phyloP scores from a whole-genome alignment of 176 grass and related monocot genomes.

The sorghum (Sorghum bicolor) region DNA sequence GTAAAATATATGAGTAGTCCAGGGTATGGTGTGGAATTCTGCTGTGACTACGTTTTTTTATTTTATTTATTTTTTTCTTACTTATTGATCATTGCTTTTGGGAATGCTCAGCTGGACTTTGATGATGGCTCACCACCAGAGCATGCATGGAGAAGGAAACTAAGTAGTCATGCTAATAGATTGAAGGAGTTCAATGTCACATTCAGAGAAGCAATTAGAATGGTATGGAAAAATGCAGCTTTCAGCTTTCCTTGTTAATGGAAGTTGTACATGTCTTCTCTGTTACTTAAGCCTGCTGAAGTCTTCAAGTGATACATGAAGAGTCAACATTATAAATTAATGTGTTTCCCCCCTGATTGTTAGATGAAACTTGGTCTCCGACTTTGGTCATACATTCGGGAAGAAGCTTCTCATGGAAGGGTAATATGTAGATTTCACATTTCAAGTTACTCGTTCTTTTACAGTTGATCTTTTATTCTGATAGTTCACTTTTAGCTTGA shows the following conservation, averaged over 20 bases:
- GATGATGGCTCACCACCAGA: conserved; percentile 84
- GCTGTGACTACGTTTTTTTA: neutral
- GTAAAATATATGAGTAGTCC: neutral
- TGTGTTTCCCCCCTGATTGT: neutral
- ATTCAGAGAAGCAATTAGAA: conserved; percentile 82
- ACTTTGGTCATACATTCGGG: conserved; percentile 96
- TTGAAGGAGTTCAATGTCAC: conserved; percentile 96
- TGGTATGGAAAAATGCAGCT: conserved; percentile 53
- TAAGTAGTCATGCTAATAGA: conserved; percentile 92
- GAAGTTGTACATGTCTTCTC: conserved; percentile 17
- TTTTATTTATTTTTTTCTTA: neutral
- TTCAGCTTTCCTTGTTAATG: neutral
- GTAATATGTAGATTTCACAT: conserved; percentile 42
- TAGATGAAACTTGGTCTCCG: conserved; percentile 93
- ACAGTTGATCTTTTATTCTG: conserved; percentile 5
- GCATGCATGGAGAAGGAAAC: conserved; percentile 85
- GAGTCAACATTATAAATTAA: conserved; percentile 17
- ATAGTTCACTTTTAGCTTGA: conserved; percentile 33
- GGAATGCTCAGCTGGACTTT: conserved; percentile 73
- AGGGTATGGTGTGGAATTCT: conserved; percentile 1
- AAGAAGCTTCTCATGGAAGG: conserved; percentile 98
- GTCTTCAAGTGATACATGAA: neutral
- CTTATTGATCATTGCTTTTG: neutral
- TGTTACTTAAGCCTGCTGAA: conserved; percentile 18
- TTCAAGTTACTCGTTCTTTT: conserved; percentile 20